phyloP scores from a whole-genome alignment of 805 yeast species.

The Yarrowia sp. region DNA sequence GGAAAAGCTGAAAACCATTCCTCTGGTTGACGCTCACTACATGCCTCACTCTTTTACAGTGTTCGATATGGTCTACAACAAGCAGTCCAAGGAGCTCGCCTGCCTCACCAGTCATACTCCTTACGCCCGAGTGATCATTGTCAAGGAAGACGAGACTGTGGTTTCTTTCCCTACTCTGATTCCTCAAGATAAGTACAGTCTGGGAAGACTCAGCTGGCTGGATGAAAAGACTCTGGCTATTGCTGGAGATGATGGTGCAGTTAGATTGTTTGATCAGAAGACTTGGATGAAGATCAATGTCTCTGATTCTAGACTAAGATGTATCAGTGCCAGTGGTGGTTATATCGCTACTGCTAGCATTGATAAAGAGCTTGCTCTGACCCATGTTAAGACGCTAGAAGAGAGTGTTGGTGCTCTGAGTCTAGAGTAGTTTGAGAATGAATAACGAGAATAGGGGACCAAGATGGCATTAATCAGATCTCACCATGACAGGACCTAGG shows the following conservation, averaged over 20 bases:
- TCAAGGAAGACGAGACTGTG: slow-evolving; percentile 1
- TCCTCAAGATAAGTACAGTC: slow-evolving; percentile 36
- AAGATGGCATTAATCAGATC: background rate
- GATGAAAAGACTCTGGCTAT: slow-evolving; percentile 3
- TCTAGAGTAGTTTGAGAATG: too few species aligned
- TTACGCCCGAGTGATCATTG: slow-evolving; percentile 20
- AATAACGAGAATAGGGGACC: background rate
- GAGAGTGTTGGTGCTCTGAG: background rate
- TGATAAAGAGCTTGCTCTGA: slow-evolving; percentile 12
- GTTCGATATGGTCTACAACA: slow-evolving; percentile 28
- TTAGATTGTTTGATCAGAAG: slow-evolving; percentile 1
- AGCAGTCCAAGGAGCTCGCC: background rate
- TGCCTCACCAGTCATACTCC: slow-evolving; percentile 22
- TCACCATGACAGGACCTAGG: too few species aligned
- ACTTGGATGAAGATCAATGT: slow-evolving; percentile 5
- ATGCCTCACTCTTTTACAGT: slow-evolving; percentile 35
- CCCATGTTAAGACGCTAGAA: background rate
- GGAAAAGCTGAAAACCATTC: slow-evolving; percentile 25
- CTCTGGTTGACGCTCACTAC: slow-evolving; percentile 15
- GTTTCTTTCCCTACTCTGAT: slow-evolving; percentile 21
- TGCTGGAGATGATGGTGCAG: slow-evolving; percentile 32
- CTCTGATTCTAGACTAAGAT: slow-evolving; percentile 5
- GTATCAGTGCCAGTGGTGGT: slow-evolving; percentile 4
- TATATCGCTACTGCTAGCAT: slow-evolving; percentile 7
- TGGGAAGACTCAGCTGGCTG: slow-evolving; percentile 17